These are phyloP conservation scores for Lophiostoma macrostomum DNA, from an alignment of 495 filamentous ascomycete genomes.

Conservation along the genomic window DNA sequence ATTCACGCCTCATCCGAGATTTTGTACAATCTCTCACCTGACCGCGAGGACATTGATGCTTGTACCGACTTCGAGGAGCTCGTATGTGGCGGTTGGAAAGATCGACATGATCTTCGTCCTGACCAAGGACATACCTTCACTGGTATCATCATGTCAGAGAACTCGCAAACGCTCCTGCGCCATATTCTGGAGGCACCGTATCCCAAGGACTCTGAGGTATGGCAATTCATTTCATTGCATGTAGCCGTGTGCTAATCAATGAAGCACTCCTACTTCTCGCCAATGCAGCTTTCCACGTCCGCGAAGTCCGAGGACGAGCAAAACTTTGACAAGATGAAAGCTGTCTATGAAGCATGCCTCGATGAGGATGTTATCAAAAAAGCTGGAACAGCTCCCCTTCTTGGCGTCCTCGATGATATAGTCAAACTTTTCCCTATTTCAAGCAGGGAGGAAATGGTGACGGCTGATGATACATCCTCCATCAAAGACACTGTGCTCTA, in stretches of 20 bases:
- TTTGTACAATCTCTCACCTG: conserved; percentile 64
- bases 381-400: conserved; percentile 53
- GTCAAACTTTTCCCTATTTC: not conserved
- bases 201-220: conserved; percentile 28
- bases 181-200: conserved; percentile 62
- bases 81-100: conserved; percentile 66
- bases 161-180: conserved; percentile 56
- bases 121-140: conserved; percentile 62
- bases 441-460: too few relatives aligned
- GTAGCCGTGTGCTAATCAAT: not conserved
- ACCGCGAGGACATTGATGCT: conserved; percentile 61
- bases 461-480: not conserved
- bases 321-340: conserved; percentile 65
- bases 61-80: conserved; percentile 67
- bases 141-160: conserved; percentile 58
- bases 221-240: too few relatives aligned
- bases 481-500: conserved; percentile 49
- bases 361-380: conserved; percentile 54
- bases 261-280: conserved; percentile 49
- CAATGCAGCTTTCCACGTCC: conserved; percentile 37
- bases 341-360: conserved; percentile 63
- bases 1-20: conserved; percentile 66
- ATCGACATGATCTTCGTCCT: conserved; percentile 63
- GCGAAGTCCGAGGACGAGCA: conserved; percentile 49
- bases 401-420: conserved; percentile 50